Percentiles rank a stretch among this genome's conserved stretches.
Conservation (phyloP, 306 rosid species). For the Rosa lucieae region DNA sequence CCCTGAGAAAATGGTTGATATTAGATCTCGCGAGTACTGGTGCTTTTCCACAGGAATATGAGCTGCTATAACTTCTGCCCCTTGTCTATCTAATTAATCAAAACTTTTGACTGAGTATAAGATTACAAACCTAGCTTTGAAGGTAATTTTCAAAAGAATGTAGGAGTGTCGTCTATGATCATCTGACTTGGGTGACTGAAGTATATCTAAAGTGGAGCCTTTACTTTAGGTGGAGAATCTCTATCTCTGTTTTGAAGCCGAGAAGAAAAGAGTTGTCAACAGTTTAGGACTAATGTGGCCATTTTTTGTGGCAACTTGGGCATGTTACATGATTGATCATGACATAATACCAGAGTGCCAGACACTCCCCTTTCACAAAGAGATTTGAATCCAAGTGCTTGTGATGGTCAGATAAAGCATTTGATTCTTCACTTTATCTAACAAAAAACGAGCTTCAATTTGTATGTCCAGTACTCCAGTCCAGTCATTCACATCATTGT, state of each 20-base stretch:
- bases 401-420: background rate
- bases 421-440: constrained; percentile 13
- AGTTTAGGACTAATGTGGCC: constrained; percentile 14
- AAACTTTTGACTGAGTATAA: background rate
- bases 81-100: background rate
- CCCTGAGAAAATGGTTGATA: background rate
- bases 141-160: background rate
- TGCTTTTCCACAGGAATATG: background rate
- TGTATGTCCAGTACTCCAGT: background rate
- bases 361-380: constrained; percentile 13
- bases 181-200: constrained; percentile 28
- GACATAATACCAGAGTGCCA: background rate
- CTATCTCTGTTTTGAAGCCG: constrained; percentile 29
- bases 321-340: background rate
- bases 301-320: constrained; percentile 33
- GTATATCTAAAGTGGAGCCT: constrained; percentile 28
- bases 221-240: constrained; percentile 35
- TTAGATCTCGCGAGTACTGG: background rate
- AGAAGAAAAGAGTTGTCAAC: constrained; percentile 38
- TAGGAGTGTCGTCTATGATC: background rate
- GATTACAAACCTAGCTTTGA: background rate
- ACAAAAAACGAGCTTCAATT: constrained; percentile 1
- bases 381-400: background rate
- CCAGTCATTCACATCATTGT: constrained; percentile 10
- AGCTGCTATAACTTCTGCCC: background rate